Evolutionary conservation across 2,329 filamentous ascomycete genomes (phyloP).

Genomic region (Botrytis sinoallii): DNA sequence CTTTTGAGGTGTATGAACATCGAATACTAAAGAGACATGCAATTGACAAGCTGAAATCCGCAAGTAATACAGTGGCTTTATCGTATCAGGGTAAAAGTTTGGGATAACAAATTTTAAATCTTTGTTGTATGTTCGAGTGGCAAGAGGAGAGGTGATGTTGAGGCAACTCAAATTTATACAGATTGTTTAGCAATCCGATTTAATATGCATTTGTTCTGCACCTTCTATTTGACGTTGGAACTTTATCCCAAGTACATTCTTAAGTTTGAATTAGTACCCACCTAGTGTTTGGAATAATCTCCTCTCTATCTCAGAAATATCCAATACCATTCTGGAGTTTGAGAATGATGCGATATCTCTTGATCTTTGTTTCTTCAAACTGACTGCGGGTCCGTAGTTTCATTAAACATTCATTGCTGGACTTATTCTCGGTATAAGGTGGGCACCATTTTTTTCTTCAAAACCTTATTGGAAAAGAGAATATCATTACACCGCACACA

Average conservation of each 20-base stretch:
- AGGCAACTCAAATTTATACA: no score
- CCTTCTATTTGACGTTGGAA: background rate
- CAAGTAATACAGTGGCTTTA: background rate
- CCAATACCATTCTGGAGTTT: background rate
- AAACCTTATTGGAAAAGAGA: background rate
- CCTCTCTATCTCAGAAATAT: background rate
- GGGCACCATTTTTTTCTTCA: background rate
- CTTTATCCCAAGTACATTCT: background rate
- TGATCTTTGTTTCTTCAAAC: background rate
- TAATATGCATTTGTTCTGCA: background rate
- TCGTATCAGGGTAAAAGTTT: fast-evolving
- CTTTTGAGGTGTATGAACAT: no score
- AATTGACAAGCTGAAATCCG: background rate
- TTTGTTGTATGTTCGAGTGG: background rate
- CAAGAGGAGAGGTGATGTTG: background rate
- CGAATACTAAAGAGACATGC: background rate
- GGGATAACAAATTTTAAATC: background rate
- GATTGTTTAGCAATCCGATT: no score
- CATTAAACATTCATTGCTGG: background rate
- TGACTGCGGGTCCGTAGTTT: background rate
- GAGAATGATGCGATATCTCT: background rate
- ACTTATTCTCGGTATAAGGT: background rate
- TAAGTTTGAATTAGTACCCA: background rate
- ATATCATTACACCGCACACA: background rate
- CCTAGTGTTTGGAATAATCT: background rate